Evolutionary conservation across 148 eudicot species (phyloP).

Genomic region (Chenopodium berlandieri): DNA sequence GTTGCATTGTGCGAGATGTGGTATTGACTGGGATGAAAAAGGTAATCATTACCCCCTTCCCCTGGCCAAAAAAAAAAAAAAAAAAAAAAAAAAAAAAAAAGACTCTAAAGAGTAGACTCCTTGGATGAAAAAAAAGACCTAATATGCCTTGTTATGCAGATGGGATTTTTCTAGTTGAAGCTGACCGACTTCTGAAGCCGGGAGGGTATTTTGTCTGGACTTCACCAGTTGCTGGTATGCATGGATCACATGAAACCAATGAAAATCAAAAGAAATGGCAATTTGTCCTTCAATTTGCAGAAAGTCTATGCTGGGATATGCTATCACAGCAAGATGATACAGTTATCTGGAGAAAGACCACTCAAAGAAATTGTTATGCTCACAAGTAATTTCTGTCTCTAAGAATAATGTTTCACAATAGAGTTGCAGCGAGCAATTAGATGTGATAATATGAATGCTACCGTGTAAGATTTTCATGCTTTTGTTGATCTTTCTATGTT

Average conservation of each 20-base stretch:
- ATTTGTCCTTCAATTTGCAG: conserved; percentile 51
- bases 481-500: background rate
- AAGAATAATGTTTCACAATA: background rate
- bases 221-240: conserved; percentile 62
- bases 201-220: conserved; percentile 98
- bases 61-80: background rate
- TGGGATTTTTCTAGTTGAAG: conserved; percentile 79
- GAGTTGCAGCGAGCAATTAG: background rate
- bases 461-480: background rate
- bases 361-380: conserved; percentile 51
- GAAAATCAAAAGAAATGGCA: conserved; percentile 67
- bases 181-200: conserved; percentile 76
- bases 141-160: conserved; percentile 43
- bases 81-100: background rate
- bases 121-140: background rate
- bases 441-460: background rate
- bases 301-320: conserved; percentile 75
- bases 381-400: conserved; percentile 42
- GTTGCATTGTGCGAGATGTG: conserved; percentile 91
- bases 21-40: conserved; percentile 81
- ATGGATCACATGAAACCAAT: conserved; percentile 38
- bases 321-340: conserved; percentile 89
- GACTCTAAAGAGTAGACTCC: no score
- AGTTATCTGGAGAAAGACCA: conserved; percentile 86
- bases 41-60: conserved; percentile 37